These are phyloP conservation scores for Backusella sp. DNA, from an alignment of 192 early-diverging fungal genomes.

Conservation along the genomic window DNA sequence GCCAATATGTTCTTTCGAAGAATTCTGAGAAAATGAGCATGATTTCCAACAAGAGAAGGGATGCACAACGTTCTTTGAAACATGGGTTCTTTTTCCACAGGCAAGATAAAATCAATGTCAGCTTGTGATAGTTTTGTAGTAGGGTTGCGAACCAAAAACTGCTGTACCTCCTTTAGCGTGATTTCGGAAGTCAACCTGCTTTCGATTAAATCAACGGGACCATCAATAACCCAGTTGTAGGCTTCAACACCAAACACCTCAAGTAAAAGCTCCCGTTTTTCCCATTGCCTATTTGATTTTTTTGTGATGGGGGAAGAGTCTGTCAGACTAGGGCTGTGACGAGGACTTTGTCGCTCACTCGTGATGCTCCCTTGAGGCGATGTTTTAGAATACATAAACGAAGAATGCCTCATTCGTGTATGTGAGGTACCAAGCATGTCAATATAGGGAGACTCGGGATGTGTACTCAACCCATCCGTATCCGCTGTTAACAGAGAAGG, in stretches of 20 bases:
- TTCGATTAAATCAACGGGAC: constrained; percentile 66
- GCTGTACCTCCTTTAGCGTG: constrained; percentile 59
- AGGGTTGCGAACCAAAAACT: constrained; percentile 68
- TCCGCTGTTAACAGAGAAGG: neutral
- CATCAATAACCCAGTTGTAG: constrained; percentile 52
- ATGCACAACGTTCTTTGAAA: constrained; percentile 43
- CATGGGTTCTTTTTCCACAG: constrained; percentile 48
- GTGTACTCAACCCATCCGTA: neutral
- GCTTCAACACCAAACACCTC: constrained; percentile 74
- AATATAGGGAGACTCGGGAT: constrained; percentile 29
- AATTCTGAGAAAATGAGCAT: constrained; percentile 61
- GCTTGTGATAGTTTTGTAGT: constrained; percentile 61
- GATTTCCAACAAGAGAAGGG: constrained; percentile 53
- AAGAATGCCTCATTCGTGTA: constrained; percentile 1
- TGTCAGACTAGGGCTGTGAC: constrained; percentile 3
- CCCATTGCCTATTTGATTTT: constrained; percentile 12
- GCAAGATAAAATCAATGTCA: constrained; percentile 80
- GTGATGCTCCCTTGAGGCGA: constrained; percentile 28
- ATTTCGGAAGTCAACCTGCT: constrained; percentile 58
- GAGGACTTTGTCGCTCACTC: constrained; percentile 11
- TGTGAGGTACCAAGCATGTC: neutral
- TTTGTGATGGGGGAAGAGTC: constrained; percentile 3
- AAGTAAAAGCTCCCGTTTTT: constrained; percentile 55
- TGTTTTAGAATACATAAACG: neutral
- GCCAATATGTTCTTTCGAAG: constrained; percentile 61